Evolutionary conservation across 768 basidiomycete species (phyloP), one percentile per base, ranked within the genome.

Genomic region (Lactifluus hygrophoroides): DNA sequence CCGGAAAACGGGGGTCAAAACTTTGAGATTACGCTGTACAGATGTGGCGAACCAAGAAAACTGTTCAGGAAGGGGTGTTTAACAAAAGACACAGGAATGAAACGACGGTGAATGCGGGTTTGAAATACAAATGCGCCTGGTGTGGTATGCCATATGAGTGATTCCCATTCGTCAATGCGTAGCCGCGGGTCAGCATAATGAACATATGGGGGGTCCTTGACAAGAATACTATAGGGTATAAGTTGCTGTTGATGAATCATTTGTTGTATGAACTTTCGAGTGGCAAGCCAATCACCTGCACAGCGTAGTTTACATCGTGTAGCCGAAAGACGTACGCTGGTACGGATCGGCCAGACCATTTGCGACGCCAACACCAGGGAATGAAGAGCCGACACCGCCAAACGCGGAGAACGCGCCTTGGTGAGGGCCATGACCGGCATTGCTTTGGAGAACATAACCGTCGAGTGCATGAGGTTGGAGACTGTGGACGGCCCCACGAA

Each of bases 401-500:
- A 77, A 80, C 21, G 71, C 67, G 27, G 83, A 78, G 53, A 78
- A 76, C 42, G 83, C 78, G 27, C 84, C 78, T 59, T 87, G 65
- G 40, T 76, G 80, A 54, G 83, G 77, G 66, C 79, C 84, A 69
- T 89, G 86, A 62, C 76, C 76, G 42, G 83, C 83, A 65, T 77
- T 82, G 68, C 82, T 82, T 71, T 90, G 89, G 51, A 91, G 75
- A 59, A 90, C 87, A 67, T 90, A 90, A 67, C 83, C 82, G 66
- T 91, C 89, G 62, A 91, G 89, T 25, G 85, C 77, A 61, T 85
- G 87, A 16, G 82, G 78, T 68, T 84, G 86, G 48, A 90, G 70
- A 40, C 71, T 69, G 64, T 85, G 85, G 67, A 87, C 66, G 60
- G 79, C 83, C 27, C 77, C 65, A 32, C 56, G 66, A 55, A 57